Conservation (phyloP, 345 rosid species). For the Populus ilicifolia region DNA sequence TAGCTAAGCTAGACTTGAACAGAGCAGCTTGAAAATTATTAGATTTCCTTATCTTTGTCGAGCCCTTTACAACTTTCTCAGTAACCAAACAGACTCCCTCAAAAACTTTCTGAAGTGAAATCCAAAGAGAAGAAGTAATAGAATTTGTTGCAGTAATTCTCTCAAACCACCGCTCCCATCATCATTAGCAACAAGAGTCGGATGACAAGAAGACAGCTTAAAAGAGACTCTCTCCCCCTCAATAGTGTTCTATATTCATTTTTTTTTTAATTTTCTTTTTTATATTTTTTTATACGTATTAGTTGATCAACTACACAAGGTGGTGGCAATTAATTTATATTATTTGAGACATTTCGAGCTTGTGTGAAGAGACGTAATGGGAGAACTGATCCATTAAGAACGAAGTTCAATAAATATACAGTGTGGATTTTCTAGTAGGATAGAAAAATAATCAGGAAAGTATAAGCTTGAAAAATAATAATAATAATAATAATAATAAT, state of each 20-base stretch:
- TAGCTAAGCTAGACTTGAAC: not conserved
- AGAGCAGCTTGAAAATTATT: not conserved
- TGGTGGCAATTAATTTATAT: no score
- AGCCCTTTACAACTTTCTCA: conserved; percentile 8
- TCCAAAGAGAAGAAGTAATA: not conserved
- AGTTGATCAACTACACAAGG: no score
- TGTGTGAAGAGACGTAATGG: no score
- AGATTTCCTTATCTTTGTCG: not conserved
- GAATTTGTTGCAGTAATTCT: conserved; percentile 4
- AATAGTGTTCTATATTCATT: not conserved
- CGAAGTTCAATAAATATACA: no score
- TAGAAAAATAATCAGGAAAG: no score
- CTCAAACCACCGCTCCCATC: conserved; percentile 22
- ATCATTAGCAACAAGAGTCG: conserved; percentile 38
- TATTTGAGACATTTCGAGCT: no score
- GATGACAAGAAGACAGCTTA: conserved; percentile 36
- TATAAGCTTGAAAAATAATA: no score
- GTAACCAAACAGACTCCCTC: conserved; percentile 21
- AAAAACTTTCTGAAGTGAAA: conserved; percentile 5
- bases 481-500: no score
- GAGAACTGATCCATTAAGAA: no score
- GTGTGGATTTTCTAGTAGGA: no score
- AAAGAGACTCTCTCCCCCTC: conserved; percentile 23
- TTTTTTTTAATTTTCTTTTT: not conserved
- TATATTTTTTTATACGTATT: not conserved